Evolutionary conservation across 306 rosid genomes (phyloP).

Genomic region (Cucurbita ficifolia): DNA sequence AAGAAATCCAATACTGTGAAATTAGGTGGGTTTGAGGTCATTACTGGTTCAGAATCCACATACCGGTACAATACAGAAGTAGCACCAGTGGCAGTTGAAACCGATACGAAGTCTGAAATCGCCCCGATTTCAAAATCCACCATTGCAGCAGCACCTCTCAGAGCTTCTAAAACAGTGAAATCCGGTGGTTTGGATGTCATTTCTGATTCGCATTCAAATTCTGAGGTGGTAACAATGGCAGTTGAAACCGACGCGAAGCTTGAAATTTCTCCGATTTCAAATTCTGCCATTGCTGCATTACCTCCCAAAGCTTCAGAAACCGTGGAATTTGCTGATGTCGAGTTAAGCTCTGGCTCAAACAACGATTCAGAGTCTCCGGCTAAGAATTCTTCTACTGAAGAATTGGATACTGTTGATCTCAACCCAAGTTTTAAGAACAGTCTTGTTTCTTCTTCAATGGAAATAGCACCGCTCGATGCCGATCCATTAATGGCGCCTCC

Average conservation of each 20-base stretch:
- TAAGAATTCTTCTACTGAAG: conserved; percentile 7
- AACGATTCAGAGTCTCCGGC: background rate
- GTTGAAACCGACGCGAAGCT: background rate
- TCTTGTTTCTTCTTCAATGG: conserved; percentile 30
- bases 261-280: conserved; percentile 7
- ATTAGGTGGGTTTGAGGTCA: background rate
- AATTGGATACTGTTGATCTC: conserved; percentile 46
- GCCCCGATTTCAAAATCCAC: conserved; percentile 4
- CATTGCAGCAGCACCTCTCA: background rate
- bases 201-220: background rate
- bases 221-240: conserved; percentile 19
- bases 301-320: conserved; percentile 16
- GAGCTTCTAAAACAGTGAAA: conserved; percentile 13
- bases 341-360: background rate
- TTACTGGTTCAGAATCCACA: background rate
- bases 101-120: background rate
- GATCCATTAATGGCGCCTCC: conserved; percentile 55
- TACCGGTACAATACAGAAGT: background rate
- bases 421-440: conserved; percentile 60
- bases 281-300: conserved; percentile 1
- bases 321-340: background rate
- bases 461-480: conserved; percentile 42
- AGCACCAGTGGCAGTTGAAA: conserved; percentile 7
- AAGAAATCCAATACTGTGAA: conserved; percentile 16
- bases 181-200: background rate